phyloP scores from a whole-genome alignment of 768 basidiomycete species.

The Pulveroboletus ravenelii region DNA sequence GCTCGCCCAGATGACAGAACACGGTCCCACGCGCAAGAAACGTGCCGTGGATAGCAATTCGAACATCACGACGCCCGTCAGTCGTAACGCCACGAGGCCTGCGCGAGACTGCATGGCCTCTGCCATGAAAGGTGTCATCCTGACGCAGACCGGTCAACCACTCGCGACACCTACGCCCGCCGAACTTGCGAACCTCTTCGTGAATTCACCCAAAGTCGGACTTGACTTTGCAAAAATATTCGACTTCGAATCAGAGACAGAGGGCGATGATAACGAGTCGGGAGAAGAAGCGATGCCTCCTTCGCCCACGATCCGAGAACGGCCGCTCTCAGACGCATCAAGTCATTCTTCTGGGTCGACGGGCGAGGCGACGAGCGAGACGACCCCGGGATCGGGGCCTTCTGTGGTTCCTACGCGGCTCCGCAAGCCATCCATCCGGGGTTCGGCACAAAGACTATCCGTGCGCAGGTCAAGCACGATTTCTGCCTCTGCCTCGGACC shows the following conservation, averaged over 20 bases:
- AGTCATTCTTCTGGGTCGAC: conserved; percentile 27
- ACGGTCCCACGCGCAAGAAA: conserved; percentile 22
- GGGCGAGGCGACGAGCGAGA: conserved; percentile 8
- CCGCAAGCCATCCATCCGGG: conserved; percentile 54
- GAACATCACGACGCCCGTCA: conserved; percentile 48
- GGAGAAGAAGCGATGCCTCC: conserved; percentile 34
- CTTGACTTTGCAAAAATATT: conserved; percentile 78
- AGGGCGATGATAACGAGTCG: conserved; percentile 29
- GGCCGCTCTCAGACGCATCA: conserved; percentile 29
- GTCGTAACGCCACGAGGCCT: conserved; percentile 30
- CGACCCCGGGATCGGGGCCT: conserved; percentile 14
- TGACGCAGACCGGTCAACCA: conserved; percentile 73
- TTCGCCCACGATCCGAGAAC: conserved; percentile 45
- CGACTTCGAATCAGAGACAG: conserved; percentile 44
- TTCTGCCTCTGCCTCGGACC: conserved; percentile 39
- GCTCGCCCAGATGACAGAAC: conserved; percentile 35
- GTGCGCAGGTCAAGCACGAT: conserved; percentile 19
- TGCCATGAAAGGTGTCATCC: conserved; percentile 74
- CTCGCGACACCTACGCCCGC: conserved; percentile 67
- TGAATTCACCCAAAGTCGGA: conserved; percentile 63
- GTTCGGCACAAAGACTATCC: conserved; percentile 32
- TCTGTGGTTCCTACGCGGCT: conserved; percentile 43
- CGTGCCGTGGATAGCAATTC: conserved; percentile 14
- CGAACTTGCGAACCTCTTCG: conserved; percentile 63
- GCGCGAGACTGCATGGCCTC: conserved; percentile 34